Evolutionary conservation across 2,329 filamentous ascomycete species (phyloP).

Genomic region (Talaromyces sp.): DNA sequence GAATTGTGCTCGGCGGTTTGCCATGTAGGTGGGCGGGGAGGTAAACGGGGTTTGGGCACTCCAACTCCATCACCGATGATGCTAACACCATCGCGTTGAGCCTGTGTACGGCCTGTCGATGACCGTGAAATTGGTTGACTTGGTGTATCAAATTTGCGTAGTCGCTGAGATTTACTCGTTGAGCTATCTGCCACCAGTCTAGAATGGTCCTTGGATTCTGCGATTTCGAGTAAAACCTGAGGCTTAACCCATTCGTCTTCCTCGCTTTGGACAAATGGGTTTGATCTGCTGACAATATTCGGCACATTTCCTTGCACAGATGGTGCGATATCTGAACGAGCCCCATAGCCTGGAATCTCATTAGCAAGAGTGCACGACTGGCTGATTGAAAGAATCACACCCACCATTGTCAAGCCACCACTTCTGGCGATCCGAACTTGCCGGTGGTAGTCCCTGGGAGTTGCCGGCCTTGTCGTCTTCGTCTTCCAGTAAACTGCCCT

Average conservation of each 20-base stretch:
- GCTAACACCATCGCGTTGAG: background rate
- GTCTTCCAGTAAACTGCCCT: conserved; percentile 6
- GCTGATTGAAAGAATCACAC: conserved; percentile 20
- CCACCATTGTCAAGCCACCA: conserved; percentile 64
- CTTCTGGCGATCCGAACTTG: conserved; percentile 59
- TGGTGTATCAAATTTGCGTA: conserved; percentile 6
- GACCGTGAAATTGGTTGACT: background rate
- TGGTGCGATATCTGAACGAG: conserved; percentile 66
- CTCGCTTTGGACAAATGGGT: conserved; percentile 71
- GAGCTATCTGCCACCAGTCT: background rate
- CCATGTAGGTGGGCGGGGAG: conserved; percentile 11
- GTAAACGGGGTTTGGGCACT: conserved; percentile 13
- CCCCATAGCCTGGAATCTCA: conserved; percentile 58
- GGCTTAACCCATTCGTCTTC: conserved; percentile 76
- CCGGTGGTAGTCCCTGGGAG: conserved; percentile 67
- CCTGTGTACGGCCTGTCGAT: background rate
- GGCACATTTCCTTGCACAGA: conserved; percentile 61
- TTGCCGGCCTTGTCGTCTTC: conserved; percentile 66
- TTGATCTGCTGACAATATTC: conserved; percentile 71
- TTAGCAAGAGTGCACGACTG: conserved; percentile 17
- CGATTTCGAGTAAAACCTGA: conserved; percentile 6
- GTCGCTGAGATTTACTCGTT: background rate
- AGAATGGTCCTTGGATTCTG: background rate
- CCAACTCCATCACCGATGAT: background rate
- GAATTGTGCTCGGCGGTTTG: background rate